Percentiles rank a stretch among this genome's conserved stretches.
These are phyloP conservation scores for Tylopilus plumbeoviolaceoides DNA, from an alignment of 768 basidiomycete species.

Conservation along the genomic window DNA sequence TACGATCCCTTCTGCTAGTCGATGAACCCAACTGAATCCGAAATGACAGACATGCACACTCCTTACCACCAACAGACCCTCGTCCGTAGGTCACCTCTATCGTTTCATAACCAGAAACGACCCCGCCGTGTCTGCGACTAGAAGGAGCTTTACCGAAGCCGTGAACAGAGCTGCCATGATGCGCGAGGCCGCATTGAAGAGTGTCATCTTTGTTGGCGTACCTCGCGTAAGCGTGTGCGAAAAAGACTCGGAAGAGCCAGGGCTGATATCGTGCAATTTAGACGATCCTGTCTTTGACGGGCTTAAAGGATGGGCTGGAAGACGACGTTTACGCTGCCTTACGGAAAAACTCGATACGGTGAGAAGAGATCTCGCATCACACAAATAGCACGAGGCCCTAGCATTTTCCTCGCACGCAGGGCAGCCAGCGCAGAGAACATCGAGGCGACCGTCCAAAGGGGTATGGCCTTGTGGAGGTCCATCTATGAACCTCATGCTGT, in stretches of 20 bases:
- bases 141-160: constrained; percentile 47
- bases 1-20: constrained; percentile 8
- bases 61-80: constrained; percentile 77
- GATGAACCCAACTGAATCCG: constrained; percentile 23
- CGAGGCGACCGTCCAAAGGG: constrained; percentile 64
- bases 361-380: constrained; percentile 24
- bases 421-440: constrained; percentile 59
- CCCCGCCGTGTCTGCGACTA: constrained; percentile 37
- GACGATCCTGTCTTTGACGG: constrained; percentile 81
- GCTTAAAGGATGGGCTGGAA: constrained; percentile 72
- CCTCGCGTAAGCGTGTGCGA: constrained; percentile 56
- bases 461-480: constrained; percentile 72
- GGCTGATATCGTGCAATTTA: constrained; percentile 27
- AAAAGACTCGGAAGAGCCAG: not conserved
- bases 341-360: constrained; percentile 66
- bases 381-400: constrained; percentile 20
- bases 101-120: constrained; percentile 62
- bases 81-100: constrained; percentile 76
- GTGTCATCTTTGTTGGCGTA: constrained; percentile 84
- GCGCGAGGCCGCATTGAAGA: constrained; percentile 87
- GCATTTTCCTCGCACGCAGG: constrained; percentile 37
- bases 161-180: constrained; percentile 77
- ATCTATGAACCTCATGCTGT: constrained; percentile 88
- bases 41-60: constrained; percentile 72
- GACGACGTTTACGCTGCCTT: constrained; percentile 74